Percentiles rank a stretch among this genome's conserved stretches.
These are phyloP conservation scores for Aegilops speltoides DNA, from an alignment of 176 grass and related monocot species.

Conservation along the genomic window DNA sequence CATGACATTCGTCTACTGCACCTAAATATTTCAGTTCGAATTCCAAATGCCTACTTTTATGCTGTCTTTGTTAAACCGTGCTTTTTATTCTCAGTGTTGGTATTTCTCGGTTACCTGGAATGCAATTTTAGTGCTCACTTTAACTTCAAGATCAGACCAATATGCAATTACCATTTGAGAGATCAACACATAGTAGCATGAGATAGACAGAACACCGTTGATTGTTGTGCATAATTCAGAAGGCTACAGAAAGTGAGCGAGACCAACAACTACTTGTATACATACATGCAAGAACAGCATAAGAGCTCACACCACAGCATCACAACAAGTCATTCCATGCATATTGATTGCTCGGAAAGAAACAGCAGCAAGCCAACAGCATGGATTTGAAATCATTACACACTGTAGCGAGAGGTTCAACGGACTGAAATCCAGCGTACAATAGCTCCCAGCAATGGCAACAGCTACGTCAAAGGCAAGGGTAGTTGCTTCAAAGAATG, in stretches of 20 bases:
- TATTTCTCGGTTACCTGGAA: neutral
- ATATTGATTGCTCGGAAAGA: constrained; percentile 40
- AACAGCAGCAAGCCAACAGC: constrained; percentile 35
- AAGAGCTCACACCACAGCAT: neutral
- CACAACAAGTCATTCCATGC: constrained; percentile 29
- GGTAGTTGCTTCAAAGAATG: constrained; percentile 77
- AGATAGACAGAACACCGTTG: neutral
- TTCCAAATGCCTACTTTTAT: too few relatives aligned
- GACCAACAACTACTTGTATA: neutral
- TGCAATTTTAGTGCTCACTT: too few relatives aligned
- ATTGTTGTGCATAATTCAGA: neutral
- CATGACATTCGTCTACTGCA: too few relatives aligned
- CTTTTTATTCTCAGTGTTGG: neutral
- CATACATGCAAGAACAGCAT: neutral
- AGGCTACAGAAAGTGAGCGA: neutral
- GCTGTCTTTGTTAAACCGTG: neutral
- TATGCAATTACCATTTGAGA: neutral
- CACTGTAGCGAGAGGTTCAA: constrained; percentile 38
- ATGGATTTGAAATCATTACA: constrained; percentile 49
- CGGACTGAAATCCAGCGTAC: constrained; percentile 42
- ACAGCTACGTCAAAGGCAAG: constrained; percentile 60
- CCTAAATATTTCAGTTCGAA: too few relatives aligned
- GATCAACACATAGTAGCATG: too few relatives aligned
- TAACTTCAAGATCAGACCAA: neutral
- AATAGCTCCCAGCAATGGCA: constrained; percentile 55